A percentile compares a stretch with the other conserved stretches of the same genome.
These are phyloP conservation scores for Allium cepa DNA, from an alignment of 106 monocot species.

Conservation along the genomic window DNA sequence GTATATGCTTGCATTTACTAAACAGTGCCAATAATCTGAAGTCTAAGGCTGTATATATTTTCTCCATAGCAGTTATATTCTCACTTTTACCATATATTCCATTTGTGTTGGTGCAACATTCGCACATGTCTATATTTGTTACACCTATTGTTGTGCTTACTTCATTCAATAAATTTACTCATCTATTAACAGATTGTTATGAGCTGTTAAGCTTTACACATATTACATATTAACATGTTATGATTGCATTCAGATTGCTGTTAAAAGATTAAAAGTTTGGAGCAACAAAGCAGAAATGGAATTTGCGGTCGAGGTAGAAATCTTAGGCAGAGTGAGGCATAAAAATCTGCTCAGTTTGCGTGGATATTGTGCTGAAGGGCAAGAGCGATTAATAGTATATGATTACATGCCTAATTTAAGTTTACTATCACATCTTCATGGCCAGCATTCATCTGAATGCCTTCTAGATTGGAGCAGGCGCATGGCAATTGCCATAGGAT, in stretches of 20 bases:
- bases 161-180: too few species aligned
- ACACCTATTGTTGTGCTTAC: too few species aligned
- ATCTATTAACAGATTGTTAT: too few species aligned
- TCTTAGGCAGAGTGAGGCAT: conserved; percentile 55
- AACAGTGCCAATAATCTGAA: too few species aligned
- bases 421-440: conserved; percentile 56
- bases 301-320: conserved; percentile 59
- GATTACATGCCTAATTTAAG: conserved; percentile 68
- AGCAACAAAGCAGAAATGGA: conserved; percentile 51
- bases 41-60: too few species aligned
- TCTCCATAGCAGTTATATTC: too few species aligned
- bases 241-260: conserved; percentile 38
- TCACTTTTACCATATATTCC: too few species aligned
- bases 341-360: conserved; percentile 49
- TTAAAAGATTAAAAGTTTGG: conserved; percentile 57
- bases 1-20: too few species aligned
- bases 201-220: too few species aligned
- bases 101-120: too few species aligned
- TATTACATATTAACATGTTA: too few species aligned
- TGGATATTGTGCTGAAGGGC: conserved; percentile 58
- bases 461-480: conserved; percentile 50
- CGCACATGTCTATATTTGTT: too few species aligned
- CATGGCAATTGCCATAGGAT: conserved; percentile 56
- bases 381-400: conserved; percentile 58
- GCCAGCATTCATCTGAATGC: conserved; percentile 31